Percentiles rank a stretch among this genome's conserved stretches.
phyloP scores from a whole-genome alignment of 768 basidiomycete genomes.

The Amanita rimosa region DNA sequence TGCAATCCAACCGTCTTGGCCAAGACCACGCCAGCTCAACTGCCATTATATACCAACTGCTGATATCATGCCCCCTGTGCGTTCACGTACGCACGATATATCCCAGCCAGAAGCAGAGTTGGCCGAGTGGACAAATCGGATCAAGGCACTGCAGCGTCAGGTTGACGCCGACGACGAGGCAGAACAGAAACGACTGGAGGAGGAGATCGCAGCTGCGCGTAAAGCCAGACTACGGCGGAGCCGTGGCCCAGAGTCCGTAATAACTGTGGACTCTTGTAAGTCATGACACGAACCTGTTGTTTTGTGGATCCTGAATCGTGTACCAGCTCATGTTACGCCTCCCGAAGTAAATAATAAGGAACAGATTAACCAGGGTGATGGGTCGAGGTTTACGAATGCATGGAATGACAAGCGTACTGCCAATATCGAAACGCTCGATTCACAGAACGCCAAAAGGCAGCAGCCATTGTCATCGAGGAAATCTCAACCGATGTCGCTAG shows the following conservation, averaged over 20 bases:
- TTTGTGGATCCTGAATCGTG: background rate
- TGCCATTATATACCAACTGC: background rate
- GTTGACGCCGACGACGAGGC: constrained; percentile 74
- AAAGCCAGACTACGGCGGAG: constrained; percentile 38
- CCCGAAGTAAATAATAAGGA: background rate
- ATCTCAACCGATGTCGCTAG: constrained; percentile 54
- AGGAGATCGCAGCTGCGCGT: constrained; percentile 48
- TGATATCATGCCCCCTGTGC: background rate
- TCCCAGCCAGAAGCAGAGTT: constrained; percentile 53
- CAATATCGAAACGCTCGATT: constrained; percentile 12
- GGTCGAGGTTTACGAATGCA: background rate
- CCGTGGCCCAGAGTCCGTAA: constrained; percentile 22
- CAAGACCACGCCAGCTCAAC: background rate
- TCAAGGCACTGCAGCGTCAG: constrained; percentile 70
- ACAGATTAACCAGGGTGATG: background rate
- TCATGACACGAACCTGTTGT: constrained; percentile 11
- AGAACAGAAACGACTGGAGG: constrained; percentile 59
- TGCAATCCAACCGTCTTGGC: background rate
- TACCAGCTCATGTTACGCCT: background rate
- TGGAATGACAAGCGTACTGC: background rate
- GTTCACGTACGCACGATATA: constrained; percentile 20
- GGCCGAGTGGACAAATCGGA: constrained; percentile 75
- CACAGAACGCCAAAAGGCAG: constrained; percentile 13
- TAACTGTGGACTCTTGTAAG: constrained; percentile 14
- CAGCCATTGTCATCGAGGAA: constrained; percentile 15